A percentile compares a stretch with the other conserved stretches of the same genome.
These are phyloP conservation scores for Rubroboletus satanas DNA, from an alignment of 768 basidiomycete species.

Conservation along the genomic window DNA sequence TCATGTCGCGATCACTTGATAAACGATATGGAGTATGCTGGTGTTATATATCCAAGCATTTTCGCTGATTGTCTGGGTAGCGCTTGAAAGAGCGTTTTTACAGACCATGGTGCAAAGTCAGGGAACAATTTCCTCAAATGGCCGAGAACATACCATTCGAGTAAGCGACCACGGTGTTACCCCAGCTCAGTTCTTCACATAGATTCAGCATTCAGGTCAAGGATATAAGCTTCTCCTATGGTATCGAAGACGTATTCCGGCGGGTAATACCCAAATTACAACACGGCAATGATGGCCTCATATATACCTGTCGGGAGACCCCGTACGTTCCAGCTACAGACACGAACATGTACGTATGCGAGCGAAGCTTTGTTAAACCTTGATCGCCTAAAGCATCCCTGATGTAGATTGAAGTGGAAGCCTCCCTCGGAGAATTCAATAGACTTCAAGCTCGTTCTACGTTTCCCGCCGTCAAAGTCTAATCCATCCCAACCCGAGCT, in stretches of 20 bases:
- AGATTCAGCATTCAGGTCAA: conserved; percentile 76
- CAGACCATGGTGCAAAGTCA: conserved; percentile 71
- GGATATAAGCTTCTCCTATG: conserved; percentile 81
- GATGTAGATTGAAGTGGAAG: conserved; percentile 91
- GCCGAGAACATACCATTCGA: conserved; percentile 69
- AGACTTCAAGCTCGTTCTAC: conserved; percentile 94
- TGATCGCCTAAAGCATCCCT: conserved; percentile 4
- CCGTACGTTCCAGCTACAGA: conserved; percentile 85
- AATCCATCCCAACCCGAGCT: conserved; percentile 69
- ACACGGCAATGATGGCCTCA: conserved; percentile 93
- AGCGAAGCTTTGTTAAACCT: conserved; percentile 23
- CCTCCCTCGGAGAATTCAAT: conserved; percentile 97
- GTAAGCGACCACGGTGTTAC: conserved; percentile 43
- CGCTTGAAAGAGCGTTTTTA: conserved; percentile 77
- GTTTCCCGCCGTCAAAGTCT: conserved; percentile 69
- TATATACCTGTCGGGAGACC: conserved; percentile 89
- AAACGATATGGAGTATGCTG: conserved; percentile 84
- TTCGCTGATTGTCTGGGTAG: conserved; percentile 11
- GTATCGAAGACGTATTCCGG: conserved; percentile 79
- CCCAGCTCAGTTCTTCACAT: conserved; percentile 5
- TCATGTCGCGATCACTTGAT: conserved; percentile 79
- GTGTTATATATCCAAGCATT: not conserved
- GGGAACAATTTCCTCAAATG: conserved; percentile 66
- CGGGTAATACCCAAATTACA: conserved; percentile 80
- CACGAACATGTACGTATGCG: conserved; percentile 84